Base-by-base conservation (phyloP, 164 flowering plant species). In the Umbilicus rupestris region DNA sequence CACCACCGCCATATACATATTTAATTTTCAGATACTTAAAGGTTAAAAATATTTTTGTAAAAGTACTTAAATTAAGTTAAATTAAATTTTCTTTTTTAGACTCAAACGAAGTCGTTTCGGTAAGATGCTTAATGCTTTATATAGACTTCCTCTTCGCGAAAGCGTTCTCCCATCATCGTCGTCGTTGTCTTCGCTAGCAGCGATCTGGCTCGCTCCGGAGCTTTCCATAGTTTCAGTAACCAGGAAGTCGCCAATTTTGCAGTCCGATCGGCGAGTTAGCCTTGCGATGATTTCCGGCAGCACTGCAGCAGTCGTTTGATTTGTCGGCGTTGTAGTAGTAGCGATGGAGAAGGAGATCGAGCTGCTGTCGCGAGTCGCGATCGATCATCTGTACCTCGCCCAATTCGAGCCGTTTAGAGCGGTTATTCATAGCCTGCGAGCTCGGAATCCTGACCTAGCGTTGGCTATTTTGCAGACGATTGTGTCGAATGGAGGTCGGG, bases 351-450 rank as follows among this genome's bases (percentile, higher is more conserved):
- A 81, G 70, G 91, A 90, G 66, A 74, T 81, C n/a, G 75, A 80
- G 19, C 79, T 91, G 37, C 90, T 94, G 39, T 79, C 87, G 31
- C 82, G 85, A 66, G 82, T 87, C 24, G 75, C 90, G 20, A 80
- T 81, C 45, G 87, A 94, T 77, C 97, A 94, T 73, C 90, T 94
- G 58, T 78, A 79, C 76, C 83, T 94, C 57, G 85, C 84, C 8
- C 99, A 94, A 70, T 91, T 89, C 82, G 99, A 94, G 71, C 82
- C 96, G 7, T 81, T 94, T 33, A 79, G 97, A 39, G 99, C 96
- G 14, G 74, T 77, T 1, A 35, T 94, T 33, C 81, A 82, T 64
- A 80, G 83, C 66, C 84, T 94, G 59, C 85, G 84, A 14, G 63
- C 79, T 33, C 73, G 85, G 12, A 78, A 82, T 63, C 89, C 92